Conservation (phyloP, 495 filamentous ascomycete species). For the Letharia lupina region DNA sequence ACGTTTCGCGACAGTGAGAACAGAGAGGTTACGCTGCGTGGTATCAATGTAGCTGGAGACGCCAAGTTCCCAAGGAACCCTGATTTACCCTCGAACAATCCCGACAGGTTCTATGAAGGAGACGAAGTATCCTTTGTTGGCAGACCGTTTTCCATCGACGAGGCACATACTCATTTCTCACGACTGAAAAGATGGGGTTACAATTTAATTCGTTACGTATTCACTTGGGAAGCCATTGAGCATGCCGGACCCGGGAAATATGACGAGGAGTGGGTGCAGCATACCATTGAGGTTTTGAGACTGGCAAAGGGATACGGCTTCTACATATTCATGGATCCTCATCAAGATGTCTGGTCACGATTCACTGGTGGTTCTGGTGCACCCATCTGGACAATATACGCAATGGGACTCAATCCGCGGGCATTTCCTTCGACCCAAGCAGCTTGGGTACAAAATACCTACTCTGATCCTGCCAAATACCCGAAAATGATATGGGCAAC, state of each 20-base stretch:
- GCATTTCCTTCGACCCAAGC: conserved; percentile 81
- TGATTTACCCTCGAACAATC: conserved; percentile 68
- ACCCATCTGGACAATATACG: conserved; percentile 96
- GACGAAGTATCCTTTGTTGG: conserved; percentile 86
- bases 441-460: conserved; percentile 90
- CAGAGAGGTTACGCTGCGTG: conserved; percentile 59
- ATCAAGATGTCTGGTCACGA: conserved; percentile 96
- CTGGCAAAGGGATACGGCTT: conserved; percentile 85
- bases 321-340: conserved; percentile 94
- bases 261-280: conserved; percentile 87
- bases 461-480: conserved; percentile 74
- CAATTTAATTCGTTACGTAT: conserved; percentile 92
- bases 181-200: conserved; percentile 81
- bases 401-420: conserved; percentile 78
- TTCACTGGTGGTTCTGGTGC: conserved; percentile 92
- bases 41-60: conserved; percentile 62
- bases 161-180: conserved; percentile 83
- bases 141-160: conserved; percentile 71
- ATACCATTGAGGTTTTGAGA: conserved; percentile 77
- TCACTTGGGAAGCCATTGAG: conserved; percentile 99
- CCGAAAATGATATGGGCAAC: conserved; percentile 99
- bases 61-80: conserved; percentile 67
- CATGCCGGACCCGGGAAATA: conserved; percentile 86
- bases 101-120: conserved; percentile 80
- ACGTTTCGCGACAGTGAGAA: conserved; percentile 65